Evolutionary conservation across 768 basidiomycete species (phyloP).

Genomic region (Mycena pura): DNA sequence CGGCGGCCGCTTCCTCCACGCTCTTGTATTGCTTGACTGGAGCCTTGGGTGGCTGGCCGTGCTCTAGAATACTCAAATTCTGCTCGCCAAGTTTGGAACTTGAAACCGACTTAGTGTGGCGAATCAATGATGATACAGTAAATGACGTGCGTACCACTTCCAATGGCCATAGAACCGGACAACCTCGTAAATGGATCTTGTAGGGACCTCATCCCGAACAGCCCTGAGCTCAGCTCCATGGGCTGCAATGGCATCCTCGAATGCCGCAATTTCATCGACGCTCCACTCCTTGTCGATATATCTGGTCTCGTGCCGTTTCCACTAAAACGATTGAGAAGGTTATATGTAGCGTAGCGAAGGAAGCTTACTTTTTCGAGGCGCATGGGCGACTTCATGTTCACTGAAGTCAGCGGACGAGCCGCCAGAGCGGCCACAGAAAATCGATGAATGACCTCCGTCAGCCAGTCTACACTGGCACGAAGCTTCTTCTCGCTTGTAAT

Average conservation of each 20-base stretch:
- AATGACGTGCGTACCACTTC: slow-evolving; percentile 80
- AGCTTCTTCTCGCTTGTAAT: slow-evolving; percentile 61
- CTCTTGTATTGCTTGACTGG: slow-evolving; percentile 44
- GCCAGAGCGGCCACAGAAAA: slow-evolving; percentile 72
- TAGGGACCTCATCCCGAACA: slow-evolving; percentile 75
- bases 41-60: slow-evolving; percentile 45
- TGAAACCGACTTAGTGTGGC: slow-evolving; percentile 18
- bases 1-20: slow-evolving; percentile 46
- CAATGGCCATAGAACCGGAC: slow-evolving; percentile 86
- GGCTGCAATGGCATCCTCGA: slow-evolving; percentile 76
- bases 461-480: slow-evolving; percentile 77
- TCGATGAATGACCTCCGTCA: slow-evolving; percentile 76
- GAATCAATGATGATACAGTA: too few relatives aligned
- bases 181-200: slow-evolving; percentile 74
- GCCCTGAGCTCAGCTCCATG: slow-evolving; percentile 83
- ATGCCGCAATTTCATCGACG: slow-evolving; percentile 70
- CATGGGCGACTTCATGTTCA: slow-evolving; percentile 65
- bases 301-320: slow-evolving; percentile 71
- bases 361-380: slow-evolving; percentile 68
- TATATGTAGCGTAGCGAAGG: neutral
- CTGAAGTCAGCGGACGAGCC: slow-evolving; percentile 61
- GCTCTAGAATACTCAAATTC: slow-evolving; percentile 55
- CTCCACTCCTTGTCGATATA: slow-evolving; percentile 78
- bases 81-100: slow-evolving; percentile 77
- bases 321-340: slow-evolving; percentile 49